phyloP scores from a whole-genome alignment of 106 monocot species.

The Alisma plantagoaquatica region DNA sequence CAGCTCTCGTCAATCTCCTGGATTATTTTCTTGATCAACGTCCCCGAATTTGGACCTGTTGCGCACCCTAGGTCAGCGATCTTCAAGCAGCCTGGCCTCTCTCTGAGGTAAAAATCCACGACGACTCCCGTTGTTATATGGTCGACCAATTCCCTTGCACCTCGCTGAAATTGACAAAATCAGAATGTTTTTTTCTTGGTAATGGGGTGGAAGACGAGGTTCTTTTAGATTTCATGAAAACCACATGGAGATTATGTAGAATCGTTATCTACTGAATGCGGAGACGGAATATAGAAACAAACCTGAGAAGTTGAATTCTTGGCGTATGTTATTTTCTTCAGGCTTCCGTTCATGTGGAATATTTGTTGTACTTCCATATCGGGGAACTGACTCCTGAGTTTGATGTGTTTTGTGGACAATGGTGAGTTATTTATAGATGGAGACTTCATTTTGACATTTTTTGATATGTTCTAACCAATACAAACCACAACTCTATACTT shows the following conservation, averaged over 20 bases:
- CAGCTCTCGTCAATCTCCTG: conserved; percentile 18
- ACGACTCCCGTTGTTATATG: conserved; percentile 30
- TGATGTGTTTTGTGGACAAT: too few relatives aligned
- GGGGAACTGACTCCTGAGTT: too few relatives aligned
- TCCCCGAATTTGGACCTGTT: conserved; percentile 37
- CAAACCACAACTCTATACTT: too few relatives aligned
- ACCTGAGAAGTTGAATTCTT: conserved; percentile 71
- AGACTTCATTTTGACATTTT: too few relatives aligned
- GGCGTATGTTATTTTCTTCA: conserved; percentile 53
- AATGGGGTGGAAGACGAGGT: too few relatives aligned
- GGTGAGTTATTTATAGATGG: too few relatives aligned
- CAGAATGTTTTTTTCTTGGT: too few relatives aligned
- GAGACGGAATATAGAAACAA: too few relatives aligned
- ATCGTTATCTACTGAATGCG: neutral
- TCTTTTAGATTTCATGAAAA: too few relatives aligned
- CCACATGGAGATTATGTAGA: neutral
- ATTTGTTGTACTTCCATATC: conserved; percentile 50
- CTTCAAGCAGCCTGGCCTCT: conserved; percentile 16
- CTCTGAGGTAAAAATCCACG: conserved; percentile 16
- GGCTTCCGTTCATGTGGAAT: conserved; percentile 66
- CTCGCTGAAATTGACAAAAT: conserved; percentile 17
- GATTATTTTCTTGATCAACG: conserved; percentile 25
- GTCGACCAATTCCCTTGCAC: conserved; percentile 32
- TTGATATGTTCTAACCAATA: too few relatives aligned
- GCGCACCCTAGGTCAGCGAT: conserved; percentile 71